Evolutionary conservation across 331 rosid genomes (phyloP), one percentile per base, ranked within the genome.

Genomic region (Phaseolus coccineus): DNA sequence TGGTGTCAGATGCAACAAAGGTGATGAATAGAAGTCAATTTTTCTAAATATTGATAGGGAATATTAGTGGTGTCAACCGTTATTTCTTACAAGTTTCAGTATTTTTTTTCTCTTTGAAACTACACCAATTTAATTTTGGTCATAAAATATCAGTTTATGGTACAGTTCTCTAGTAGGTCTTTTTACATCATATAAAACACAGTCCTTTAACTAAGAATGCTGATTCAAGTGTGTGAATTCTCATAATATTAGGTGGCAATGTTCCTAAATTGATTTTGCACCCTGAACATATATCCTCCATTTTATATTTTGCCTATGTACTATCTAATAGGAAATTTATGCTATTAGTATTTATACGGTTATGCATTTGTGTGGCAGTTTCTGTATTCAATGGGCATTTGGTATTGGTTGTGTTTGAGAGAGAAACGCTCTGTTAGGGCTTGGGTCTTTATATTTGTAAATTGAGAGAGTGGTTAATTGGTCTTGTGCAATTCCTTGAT

Each of bases 1-100:
- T 85, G 78, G 97, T 94, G 79, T 86, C 90, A n/a, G 97, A 92
- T 82, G 98, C 98, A 77, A 85, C 96, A 71, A 87, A 92, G 97
- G 98, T 94, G 83, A 84, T 74, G 82, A 74, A 69, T 51, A 59
- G 71, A 78, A 57, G 65, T 78, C 71, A 13, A 46, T 79, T 6
- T 70, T 84, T 42, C 48, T 47, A 39, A 67, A 24, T 33, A 55
- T 58, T 83, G 37, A 69, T 59, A 22, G 46, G 24, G 46, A 62
- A 15, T 70, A 65, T 62, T 40, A 40, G 57, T 79, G 24, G 40
- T 71, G 47, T 57, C 79, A 42, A 77, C 77, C 67, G 51, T 53
- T 58, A 22, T 70, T 83, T 55, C 76, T 71, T 62, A 56, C 50
- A 35, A 72, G 42, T 75, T 59, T 42, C 69, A 4, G 70, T 71